A percentile compares a stretch with the other conserved stretches of the same genome.
phyloP scores from a whole-genome alignment of 1,284 basidiomycete species.

The Rhodofomes roseus region DNA sequence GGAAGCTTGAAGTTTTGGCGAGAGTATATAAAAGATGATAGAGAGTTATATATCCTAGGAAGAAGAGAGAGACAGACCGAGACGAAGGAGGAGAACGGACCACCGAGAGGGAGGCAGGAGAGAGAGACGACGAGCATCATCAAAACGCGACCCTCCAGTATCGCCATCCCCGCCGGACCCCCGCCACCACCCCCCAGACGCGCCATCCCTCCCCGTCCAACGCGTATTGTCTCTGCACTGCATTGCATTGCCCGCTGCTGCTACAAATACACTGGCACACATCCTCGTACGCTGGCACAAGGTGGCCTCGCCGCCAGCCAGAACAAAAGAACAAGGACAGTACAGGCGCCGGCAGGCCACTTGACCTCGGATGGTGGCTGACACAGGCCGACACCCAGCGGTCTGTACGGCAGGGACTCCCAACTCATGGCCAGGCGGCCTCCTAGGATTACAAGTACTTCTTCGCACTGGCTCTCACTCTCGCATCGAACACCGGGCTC shows the following conservation, averaged over 20 bases:
- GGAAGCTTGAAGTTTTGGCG: constrained; percentile 22
- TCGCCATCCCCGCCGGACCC: constrained; percentile 21
- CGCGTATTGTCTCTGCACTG: not conserved
- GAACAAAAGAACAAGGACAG: constrained; percentile 4
- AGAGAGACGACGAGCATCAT: constrained; percentile 30
- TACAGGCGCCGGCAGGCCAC: not conserved
- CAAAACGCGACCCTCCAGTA: constrained; percentile 17
- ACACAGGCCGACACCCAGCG: no score
- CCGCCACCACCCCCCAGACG: constrained; percentile 10
- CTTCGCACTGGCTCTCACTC: constrained; percentile 84
- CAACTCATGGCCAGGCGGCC: not conserved
- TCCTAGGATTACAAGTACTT: constrained; percentile 59
- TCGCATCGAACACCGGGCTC: constrained; percentile 76
- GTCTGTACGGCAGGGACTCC: not conserved
- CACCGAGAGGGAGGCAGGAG: constrained; percentile 22
- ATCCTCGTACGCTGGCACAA: not conserved
- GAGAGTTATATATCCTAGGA: constrained; percentile 34
- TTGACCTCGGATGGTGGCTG: no score
- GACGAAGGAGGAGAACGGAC: constrained; percentile 27
- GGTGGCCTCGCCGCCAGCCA: not conserved
- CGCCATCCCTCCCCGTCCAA: not conserved
- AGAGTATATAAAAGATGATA: constrained; percentile 28
- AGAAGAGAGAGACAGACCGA: constrained; percentile 31
- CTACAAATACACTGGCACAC: not conserved
- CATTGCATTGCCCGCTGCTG: not conserved